These are phyloP conservation scores for Podosphaera fusca DNA, from an alignment of 2,329 filamentous ascomycete genomes.

Conservation along the genomic window DNA sequence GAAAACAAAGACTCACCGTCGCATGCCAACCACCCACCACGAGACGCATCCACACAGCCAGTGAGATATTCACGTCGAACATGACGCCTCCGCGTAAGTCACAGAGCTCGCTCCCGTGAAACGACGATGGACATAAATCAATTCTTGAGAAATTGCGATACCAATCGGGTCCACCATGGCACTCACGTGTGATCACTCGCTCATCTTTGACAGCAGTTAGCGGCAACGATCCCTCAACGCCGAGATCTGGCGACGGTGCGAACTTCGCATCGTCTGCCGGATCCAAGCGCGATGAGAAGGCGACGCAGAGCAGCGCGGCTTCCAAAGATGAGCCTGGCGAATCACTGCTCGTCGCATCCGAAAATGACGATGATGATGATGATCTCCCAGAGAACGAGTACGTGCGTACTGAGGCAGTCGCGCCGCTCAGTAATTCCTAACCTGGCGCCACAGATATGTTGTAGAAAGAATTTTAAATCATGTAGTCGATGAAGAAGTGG, in stretches of 20 bases:
- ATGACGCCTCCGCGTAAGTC: conserved; percentile 16
- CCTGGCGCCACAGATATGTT: conserved; percentile 31
- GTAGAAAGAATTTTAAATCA: conserved; percentile 54
- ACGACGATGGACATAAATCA: background rate
- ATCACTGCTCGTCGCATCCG: conserved; percentile 7
- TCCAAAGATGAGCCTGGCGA: conserved; percentile 9
- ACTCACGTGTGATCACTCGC: conserved; percentile 3
- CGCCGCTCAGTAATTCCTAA: background rate
- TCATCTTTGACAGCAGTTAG: conserved; percentile 11
- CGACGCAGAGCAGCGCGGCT: conserved; percentile 4
- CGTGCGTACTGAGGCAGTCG: conserved; percentile 7
- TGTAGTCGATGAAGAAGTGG: conserved; percentile 31
- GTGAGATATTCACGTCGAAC: background rate
- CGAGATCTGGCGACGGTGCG: conserved; percentile 14
- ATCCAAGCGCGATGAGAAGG: conserved; percentile 6
- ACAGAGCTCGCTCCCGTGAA: background rate
- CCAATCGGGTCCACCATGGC: background rate
- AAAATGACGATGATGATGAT: conserved; percentile 16
- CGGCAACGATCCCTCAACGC: conserved; percentile 16
- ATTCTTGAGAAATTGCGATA: conserved; percentile 2
- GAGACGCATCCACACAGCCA: no score
- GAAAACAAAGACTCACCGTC: no score
- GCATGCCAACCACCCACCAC: no score
- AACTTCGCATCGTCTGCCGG: background rate
- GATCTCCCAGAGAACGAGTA: conserved; percentile 26